Percentiles rank a stretch among this genome's conserved stretches.
These are phyloP conservation scores for Cordyceps cicadae DNA, from an alignment of 2,329 filamentous ascomycete species.

Conservation along the genomic window DNA sequence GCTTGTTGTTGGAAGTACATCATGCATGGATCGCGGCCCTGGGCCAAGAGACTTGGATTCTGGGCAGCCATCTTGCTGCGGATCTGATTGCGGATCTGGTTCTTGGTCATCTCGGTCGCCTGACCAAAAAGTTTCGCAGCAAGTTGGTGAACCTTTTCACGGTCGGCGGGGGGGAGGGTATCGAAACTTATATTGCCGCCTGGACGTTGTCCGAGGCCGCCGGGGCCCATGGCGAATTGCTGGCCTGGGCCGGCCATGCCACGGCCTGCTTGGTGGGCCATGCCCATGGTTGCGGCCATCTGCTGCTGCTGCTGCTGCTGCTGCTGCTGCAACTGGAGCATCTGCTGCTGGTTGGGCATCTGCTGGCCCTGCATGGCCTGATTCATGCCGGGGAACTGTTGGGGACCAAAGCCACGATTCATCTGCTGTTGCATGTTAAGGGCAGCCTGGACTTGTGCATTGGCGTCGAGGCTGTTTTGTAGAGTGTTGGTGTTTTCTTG, in stretches of 20 bases:
- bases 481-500: constrained; percentile 41
- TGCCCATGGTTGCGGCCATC: constrained; percentile 28
- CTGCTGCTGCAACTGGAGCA: constrained; percentile 21
- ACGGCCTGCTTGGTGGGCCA: constrained; percentile 28
- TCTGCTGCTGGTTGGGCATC: constrained; percentile 39
- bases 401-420: constrained; percentile 40
- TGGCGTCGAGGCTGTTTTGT: constrained; percentile 42
- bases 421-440: constrained; percentile 49
- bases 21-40: constrained; percentile 41
- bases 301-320: constrained; percentile 19
- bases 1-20: constrained; percentile 42
- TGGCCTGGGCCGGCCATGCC: constrained; percentile 15
- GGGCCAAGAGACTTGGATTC: constrained; percentile 34
- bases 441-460: constrained; percentile 32
- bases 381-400: constrained; percentile 46
- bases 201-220: constrained; percentile 26
- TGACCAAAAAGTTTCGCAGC: constrained; percentile 32
- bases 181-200: constrained; percentile 25
- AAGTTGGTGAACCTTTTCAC: constrained; percentile 35
- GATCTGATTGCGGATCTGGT: constrained; percentile 21
- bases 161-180: constrained; percentile 34
- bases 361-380: constrained; percentile 35
- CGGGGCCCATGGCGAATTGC: constrained; percentile 23
- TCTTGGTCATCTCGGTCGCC: constrained; percentile 38
- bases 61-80: constrained; percentile 33